A percentile compares a stretch with the other conserved stretches of the same genome.
These are phyloP conservation scores for Zygotorulaspora florentina DNA, from an alignment of 805 yeast species.

Conservation along the genomic window DNA sequence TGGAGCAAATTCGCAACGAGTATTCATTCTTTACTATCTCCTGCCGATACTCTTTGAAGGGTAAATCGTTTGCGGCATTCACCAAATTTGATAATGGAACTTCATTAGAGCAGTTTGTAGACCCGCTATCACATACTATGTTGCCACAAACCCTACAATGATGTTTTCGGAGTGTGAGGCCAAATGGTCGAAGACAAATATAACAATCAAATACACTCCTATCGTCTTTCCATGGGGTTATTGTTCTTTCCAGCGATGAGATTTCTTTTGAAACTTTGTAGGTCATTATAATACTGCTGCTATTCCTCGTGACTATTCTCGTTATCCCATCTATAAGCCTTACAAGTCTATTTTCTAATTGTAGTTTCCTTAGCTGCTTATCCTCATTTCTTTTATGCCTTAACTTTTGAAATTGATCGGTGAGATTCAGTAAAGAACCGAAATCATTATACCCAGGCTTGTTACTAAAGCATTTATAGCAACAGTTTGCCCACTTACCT, in stretches of 20 bases:
- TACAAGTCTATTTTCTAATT: conserved; percentile 57
- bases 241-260: conserved; percentile 41
- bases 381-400: conserved; percentile 47
- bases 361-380: conserved; percentile 48
- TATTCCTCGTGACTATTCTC: conserved; percentile 24
- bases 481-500: conserved; percentile 61
- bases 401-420: conserved; percentile 38
- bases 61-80: conserved; percentile 26
- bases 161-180: conserved; percentile 63
- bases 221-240: conserved; percentile 67
- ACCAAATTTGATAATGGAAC: conserved; percentile 45
- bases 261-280: conserved; percentile 30
- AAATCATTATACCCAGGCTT: conserved; percentile 51
- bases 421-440: conserved; percentile 46
- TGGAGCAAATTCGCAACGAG: conserved; percentile 57
- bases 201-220: conserved; percentile 48
- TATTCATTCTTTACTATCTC: conserved; percentile 28
- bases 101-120: conserved; percentile 65
- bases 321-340: conserved; percentile 38
- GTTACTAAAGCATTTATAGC: conserved; percentile 53
- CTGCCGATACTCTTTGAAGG: conserved; percentile 15
- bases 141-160: conserved; percentile 89
- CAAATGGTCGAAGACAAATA: conserved; percentile 57
- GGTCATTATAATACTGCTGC: conserved; percentile 23
- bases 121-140: conserved; percentile 68